Percentiles rank a stretch among this genome's conserved stretches.
phyloP scores from a whole-genome alignment of 352 stramenopile genomes.

The Plasmopara viticola region DNA sequence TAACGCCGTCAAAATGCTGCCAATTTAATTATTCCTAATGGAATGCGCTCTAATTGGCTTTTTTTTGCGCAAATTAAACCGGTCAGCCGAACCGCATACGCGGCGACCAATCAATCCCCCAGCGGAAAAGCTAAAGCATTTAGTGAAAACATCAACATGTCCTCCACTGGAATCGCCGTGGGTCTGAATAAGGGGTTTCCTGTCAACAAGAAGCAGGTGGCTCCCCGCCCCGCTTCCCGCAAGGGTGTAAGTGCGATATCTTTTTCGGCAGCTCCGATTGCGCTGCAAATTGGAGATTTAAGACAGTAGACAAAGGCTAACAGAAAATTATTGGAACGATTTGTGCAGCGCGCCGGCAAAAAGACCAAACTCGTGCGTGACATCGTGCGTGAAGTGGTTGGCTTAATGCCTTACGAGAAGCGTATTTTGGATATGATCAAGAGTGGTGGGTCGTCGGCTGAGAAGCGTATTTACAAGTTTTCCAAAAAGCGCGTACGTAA shows the following conservation, averaged over 20 bases:
- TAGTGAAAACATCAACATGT: conserved; percentile 82
- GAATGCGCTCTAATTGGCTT: too few relatives aligned
- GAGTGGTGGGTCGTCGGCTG: conserved; percentile 92
- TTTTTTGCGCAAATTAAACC: conserved; percentile 7
- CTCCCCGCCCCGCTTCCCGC: conserved; percentile 68
- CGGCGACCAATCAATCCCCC: conserved; percentile 28
- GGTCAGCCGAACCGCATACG: conserved; percentile 21
- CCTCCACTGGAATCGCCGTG: conserved; percentile 88
- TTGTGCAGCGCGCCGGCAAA: conserved; percentile 82
- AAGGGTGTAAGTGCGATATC: conserved; percentile 83
- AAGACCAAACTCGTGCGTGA: conserved; percentile 92
- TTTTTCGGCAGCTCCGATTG: conserved; percentile 1
- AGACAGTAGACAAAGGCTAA: background rate
- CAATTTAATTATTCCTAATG: too few relatives aligned
- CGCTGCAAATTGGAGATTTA: background rate
- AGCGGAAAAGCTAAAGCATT: conserved; percentile 16
- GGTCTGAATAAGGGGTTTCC: conserved; percentile 90
- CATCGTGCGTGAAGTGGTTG: conserved; percentile 96
- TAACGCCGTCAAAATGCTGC: too few relatives aligned
- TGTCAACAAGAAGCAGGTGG: conserved; percentile 89
- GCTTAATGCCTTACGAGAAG: conserved; percentile 98
- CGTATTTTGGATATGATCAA: conserved; percentile 99
- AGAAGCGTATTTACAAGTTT: conserved; percentile 99
- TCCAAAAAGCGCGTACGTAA: conserved; percentile 92
- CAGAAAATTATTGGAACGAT: conserved; percentile 2